These are phyloP conservation scores for Penicillium subrubescens DNA, from an alignment of 495 filamentous ascomycete genomes.

Conservation along the genomic window DNA sequence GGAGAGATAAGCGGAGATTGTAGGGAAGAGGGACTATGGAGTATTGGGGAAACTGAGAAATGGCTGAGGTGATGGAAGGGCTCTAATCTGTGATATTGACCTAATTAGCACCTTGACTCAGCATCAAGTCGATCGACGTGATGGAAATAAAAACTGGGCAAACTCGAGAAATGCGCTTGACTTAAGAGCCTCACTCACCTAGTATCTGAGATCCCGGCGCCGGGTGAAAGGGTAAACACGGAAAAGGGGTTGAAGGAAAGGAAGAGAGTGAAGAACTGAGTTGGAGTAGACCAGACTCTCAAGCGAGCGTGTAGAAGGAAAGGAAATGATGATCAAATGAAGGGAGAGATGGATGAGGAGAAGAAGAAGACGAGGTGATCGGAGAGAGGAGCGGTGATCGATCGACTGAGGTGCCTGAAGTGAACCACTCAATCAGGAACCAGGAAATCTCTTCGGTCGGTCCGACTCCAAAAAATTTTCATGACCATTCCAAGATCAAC, in stretches of 20 bases:
- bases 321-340: background rate
- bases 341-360: background rate
- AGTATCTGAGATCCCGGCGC: background rate
- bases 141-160: background rate
- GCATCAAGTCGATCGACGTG: background rate
- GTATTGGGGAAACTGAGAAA: background rate
- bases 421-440: constrained; percentile 7
- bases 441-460: constrained; percentile 28
- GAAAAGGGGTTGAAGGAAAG: background rate
- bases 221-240: background rate
- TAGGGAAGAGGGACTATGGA: background rate
- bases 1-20: background rate
- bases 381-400: background rate
- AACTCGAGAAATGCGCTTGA: background rate
- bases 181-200: background rate
- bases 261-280: background rate
- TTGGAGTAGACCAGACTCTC: background rate
- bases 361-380: constrained; percentile 7
- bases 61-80: background rate
- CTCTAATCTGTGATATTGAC: background rate
- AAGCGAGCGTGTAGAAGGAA: background rate
- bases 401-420: constrained; percentile 27
- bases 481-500: constrained; percentile 16
- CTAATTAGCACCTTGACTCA: background rate
- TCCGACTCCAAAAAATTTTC: background rate